Evolutionary conservation across 768 basidiomycete genomes (phyloP).

Genomic region (Termitomyces sp.): DNA sequence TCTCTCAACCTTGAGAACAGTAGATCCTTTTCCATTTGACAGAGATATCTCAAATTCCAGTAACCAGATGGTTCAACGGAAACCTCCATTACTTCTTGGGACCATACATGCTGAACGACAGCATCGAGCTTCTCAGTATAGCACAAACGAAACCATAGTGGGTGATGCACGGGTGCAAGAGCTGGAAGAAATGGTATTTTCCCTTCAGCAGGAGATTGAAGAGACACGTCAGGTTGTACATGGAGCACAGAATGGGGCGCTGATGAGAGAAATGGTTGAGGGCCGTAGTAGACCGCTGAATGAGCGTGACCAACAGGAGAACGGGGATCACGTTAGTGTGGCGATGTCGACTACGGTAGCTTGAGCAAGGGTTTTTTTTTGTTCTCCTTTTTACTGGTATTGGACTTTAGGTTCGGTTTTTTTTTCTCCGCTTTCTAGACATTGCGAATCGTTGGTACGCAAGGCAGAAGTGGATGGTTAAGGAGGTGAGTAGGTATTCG

Average conservation of each 20-base stretch:
- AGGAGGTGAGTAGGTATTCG: too few relatives aligned
- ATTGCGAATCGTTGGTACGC: too few relatives aligned
- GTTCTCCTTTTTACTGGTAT: too few relatives aligned
- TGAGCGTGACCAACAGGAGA: neutral
- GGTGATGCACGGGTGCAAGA: neutral
- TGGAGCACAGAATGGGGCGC: neutral
- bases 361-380: neutral
- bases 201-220: neutral
- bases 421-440: too few relatives aligned
- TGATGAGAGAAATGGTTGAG: neutral
- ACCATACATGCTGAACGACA: neutral
- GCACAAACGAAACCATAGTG: neutral
- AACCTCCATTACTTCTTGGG: neutral
- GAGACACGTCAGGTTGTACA: neutral
- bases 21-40: neutral
- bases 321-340: neutral
- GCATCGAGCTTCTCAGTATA: neutral
- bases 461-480: too few relatives aligned
- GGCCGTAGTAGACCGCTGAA: neutral
- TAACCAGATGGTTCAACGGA: neutral
- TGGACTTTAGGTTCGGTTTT: too few relatives aligned
- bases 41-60: neutral
- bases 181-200: neutral
- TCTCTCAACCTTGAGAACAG: neutral
- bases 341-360: neutral